Conservation (phyloP, 2,329 filamentous ascomycete species). For the Drechslera avenae region DNA sequence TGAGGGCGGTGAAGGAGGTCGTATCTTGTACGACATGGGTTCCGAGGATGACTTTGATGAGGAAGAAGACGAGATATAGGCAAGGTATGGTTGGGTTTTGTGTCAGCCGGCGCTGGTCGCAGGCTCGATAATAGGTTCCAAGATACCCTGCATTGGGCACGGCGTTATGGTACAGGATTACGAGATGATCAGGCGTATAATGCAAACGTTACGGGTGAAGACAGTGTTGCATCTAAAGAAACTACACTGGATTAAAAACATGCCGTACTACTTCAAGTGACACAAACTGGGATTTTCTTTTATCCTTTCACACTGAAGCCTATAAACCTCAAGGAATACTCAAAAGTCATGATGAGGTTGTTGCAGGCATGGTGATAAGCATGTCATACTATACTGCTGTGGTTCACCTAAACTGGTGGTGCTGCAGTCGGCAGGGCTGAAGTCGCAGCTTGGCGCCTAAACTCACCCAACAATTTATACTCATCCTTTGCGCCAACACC, state of each 20-base stretch:
- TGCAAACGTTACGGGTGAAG: neutral
- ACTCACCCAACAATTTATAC: neutral
- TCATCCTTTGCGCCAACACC: conserved; percentile 7
- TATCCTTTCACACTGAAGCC: no score
- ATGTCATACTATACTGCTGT: neutral
- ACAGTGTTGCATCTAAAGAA: neutral
- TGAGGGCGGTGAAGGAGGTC: conserved; percentile 77
- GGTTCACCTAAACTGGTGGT: no score
- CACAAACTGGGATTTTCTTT: no score
- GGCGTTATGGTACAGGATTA: conserved; percentile 5
- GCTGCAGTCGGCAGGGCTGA: conserved; percentile 1
- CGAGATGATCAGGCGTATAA: neutral
- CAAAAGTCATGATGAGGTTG: no score
- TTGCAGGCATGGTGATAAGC: neutral
- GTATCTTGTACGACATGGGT: conserved; percentile 97
- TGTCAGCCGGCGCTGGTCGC: conserved; percentile 1
- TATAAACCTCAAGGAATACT: no score
- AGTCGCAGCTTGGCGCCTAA: conserved; percentile 13
- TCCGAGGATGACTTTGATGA: conserved; percentile 96
- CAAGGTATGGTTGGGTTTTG: neutral
- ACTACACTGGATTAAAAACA: neutral
- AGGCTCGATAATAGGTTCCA: neutral
- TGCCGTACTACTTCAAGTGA: no score
- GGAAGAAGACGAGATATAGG: conserved; percentile 86
- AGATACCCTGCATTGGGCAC: conserved; percentile 17